phyloP scores from a whole-genome alignment of 2,329 filamentous ascomycete genomes.

The Pseudogymnoascus sp. region DNA sequence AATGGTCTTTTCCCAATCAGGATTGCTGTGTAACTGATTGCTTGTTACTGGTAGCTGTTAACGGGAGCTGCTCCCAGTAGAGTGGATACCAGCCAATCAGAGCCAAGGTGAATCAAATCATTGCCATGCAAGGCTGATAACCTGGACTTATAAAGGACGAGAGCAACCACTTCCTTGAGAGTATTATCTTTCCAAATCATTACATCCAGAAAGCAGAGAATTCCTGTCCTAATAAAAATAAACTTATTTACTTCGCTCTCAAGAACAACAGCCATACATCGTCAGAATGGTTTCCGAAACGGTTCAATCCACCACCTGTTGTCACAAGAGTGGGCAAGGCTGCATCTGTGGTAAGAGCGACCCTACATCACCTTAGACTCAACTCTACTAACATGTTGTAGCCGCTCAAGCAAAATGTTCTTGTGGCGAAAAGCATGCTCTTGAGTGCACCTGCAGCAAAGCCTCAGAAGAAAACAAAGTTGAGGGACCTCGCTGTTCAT shows the following conservation, averaged over 20 bases:
- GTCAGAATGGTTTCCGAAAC: conserved; percentile 17
- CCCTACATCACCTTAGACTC: background rate
- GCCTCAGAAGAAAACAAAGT: conserved; percentile 67
- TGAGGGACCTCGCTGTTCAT: conserved; percentile 70
- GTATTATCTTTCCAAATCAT: background rate
- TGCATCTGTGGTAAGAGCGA: conserved; percentile 21
- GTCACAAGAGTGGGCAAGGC: conserved; percentile 25
- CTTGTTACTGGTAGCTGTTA: conserved; percentile 1
- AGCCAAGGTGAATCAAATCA: background rate
- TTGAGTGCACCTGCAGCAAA: conserved; percentile 81
- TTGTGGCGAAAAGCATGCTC: conserved; percentile 79
- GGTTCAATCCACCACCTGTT: conserved; percentile 26
- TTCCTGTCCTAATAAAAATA: background rate
- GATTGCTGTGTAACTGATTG: background rate
- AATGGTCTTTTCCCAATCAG: background rate
- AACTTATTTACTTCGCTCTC: background rate
- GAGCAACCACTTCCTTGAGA: background rate
- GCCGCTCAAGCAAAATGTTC: conserved; percentile 69
- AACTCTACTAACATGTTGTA: conserved; percentile 22
- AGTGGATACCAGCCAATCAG: background rate
- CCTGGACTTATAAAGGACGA: conserved; percentile 1
- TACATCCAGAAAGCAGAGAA: background rate
- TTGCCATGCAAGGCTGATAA: conserved; percentile 1
- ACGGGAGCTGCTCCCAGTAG: background rate
- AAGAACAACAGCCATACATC: background rate